A percentile compares a stretch with the other conserved stretches of the same genome.
Evolutionary conservation across 352 stramenopile species (phyloP).

Genomic region (Globisporangium yorkense): DNA sequence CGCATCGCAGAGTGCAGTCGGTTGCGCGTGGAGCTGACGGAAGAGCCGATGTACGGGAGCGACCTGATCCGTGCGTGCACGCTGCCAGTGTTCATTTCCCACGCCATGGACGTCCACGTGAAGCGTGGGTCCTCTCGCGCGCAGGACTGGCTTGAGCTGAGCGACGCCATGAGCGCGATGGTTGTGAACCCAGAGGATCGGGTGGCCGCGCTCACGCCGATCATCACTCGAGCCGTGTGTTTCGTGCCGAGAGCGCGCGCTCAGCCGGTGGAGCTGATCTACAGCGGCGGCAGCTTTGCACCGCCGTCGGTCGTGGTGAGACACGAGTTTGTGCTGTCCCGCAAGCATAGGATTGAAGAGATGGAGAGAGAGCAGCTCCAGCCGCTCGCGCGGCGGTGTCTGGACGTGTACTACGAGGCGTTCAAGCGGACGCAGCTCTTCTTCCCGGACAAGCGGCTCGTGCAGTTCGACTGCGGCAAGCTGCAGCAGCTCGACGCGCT

Average conservation of each 20-base stretch:
- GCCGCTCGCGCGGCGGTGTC: constrained; percentile 29
- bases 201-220: constrained; percentile 27
- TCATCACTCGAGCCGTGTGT: constrained; percentile 66
- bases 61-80: constrained; percentile 39
- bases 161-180: constrained; percentile 37
- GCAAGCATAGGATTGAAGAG: constrained; percentile 17
- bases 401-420: constrained; percentile 44
- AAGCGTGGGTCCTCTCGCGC: constrained; percentile 11
- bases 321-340: constrained; percentile 29
- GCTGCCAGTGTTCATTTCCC: constrained; percentile 65
- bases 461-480: constrained; percentile 97
- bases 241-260: constrained; percentile 68
- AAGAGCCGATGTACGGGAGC: constrained; percentile 43
- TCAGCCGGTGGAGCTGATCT: constrained; percentile 25
- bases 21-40: constrained; percentile 23
- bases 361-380: constrained; percentile 16
- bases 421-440: constrained; percentile 86
- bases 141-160: constrained; percentile 17
- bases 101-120: constrained; percentile 63
- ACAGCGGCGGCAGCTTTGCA: constrained; percentile 35
- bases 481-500: constrained; percentile 89
- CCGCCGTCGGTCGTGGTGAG: not conserved
- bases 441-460: constrained; percentile 96
- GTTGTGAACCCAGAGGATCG: constrained; percentile 41
- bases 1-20: constrained; percentile 20